A percentile compares a stretch with the other conserved stretches of the same genome.
These are phyloP conservation scores for Aspergillus kassunensis DNA, from an alignment of 495 filamentous ascomycete species.

Conservation along the genomic window DNA sequence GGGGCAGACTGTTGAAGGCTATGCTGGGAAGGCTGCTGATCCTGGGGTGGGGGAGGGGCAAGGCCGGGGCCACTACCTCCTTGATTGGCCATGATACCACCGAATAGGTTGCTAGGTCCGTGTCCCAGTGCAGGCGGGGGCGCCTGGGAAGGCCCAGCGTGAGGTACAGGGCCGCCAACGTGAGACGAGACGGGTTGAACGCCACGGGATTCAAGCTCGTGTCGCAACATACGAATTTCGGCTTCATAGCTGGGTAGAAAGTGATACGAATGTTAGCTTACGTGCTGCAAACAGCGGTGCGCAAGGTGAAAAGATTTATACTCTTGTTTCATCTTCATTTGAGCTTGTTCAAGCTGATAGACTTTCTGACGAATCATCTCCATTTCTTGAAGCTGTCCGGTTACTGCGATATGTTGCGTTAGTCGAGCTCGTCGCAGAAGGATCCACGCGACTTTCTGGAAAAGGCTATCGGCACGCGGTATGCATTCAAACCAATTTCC, in stretches of 20 bases:
- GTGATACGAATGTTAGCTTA: conserved; percentile 2
- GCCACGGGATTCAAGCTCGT: conserved; percentile 84
- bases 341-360: conserved; percentile 82
- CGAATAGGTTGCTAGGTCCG: conserved; percentile 86
- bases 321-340: conserved; percentile 85
- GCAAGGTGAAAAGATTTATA: conserved; percentile 41
- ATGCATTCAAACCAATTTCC: neutral
- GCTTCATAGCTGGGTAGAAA: conserved; percentile 75
- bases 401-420: conserved; percentile 55
- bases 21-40: conserved; percentile 57
- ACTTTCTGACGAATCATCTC: conserved; percentile 88
- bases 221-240: conserved; percentile 76
- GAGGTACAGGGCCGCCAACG: conserved; percentile 60
- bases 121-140: conserved; percentile 86
- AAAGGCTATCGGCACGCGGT: neutral
- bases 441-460: neutral
- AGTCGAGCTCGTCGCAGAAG: conserved; percentile 18
- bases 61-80: conserved; percentile 81
- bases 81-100: conserved; percentile 91
- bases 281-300: neutral
- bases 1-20: conserved; percentile 58
- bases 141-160: conserved; percentile 73
- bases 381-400: conserved; percentile 85
- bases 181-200: conserved; percentile 63
- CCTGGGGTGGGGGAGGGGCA: conserved; percentile 73